Conservation (phyloP, 768 basidiomycete genomes). For the Leucocoprinus birnbaumii region DNA sequence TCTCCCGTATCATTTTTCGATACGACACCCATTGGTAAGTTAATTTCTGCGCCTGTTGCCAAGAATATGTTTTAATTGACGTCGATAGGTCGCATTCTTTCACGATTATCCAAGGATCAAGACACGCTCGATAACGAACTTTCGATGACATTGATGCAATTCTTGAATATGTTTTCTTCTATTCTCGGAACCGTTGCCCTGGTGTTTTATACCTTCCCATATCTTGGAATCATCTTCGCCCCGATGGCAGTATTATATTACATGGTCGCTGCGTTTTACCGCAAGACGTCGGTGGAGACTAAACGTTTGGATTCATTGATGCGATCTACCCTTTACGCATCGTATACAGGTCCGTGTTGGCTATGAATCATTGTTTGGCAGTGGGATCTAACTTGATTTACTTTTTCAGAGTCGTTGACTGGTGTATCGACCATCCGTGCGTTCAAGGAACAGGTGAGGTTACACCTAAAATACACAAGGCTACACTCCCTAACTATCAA, state of each 20-base stretch:
- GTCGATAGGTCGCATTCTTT: slow-evolving; percentile 48
- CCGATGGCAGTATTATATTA: slow-evolving; percentile 54
- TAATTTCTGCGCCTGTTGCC: not conserved
- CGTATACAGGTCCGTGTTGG: slow-evolving; percentile 47
- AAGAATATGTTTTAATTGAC: not conserved
- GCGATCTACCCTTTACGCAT: slow-evolving; percentile 54
- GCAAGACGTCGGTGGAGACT: slow-evolving; percentile 59
- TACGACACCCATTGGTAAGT: slow-evolving; percentile 62
- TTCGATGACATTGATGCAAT: slow-evolving; percentile 44
- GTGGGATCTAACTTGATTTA: too few relatives aligned
- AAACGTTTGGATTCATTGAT: slow-evolving; percentile 64
- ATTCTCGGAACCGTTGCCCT: slow-evolving; percentile 55
- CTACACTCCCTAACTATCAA: not conserved
- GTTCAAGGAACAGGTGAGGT: slow-evolving; percentile 48
- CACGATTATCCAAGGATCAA: slow-evolving; percentile 60
- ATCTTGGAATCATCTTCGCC: slow-evolving; percentile 60
- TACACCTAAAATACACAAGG: not conserved
- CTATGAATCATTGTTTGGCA: too few relatives aligned
- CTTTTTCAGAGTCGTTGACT: slow-evolving; percentile 50
- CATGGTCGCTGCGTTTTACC: slow-evolving; percentile 51
- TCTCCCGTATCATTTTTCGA: slow-evolving; percentile 72
- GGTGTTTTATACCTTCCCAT: slow-evolving; percentile 68
- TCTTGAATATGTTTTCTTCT: slow-evolving; percentile 35
- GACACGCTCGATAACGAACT: slow-evolving; percentile 53
- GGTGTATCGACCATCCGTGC: slow-evolving; percentile 63